phyloP scores from a whole-genome alignment of 129 eudicot species.

The Helichrysum umbraculigerum region DNA sequence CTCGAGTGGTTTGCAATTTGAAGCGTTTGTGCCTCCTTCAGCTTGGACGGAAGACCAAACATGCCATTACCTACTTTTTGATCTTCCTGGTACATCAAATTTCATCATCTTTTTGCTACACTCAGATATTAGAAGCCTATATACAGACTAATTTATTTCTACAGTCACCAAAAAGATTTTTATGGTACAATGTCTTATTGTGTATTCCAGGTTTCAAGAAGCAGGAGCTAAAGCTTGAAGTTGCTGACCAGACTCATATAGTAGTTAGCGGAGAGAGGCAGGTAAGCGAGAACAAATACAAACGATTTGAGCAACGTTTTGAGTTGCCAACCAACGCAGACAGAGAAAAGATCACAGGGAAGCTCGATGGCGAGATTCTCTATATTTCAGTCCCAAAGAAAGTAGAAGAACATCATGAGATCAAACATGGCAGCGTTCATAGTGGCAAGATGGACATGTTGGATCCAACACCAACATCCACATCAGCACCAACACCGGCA shows the following conservation, averaged over 20 bases:
- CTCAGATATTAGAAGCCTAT: neutral
- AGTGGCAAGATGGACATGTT: conserved; percentile 13
- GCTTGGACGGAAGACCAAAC: conserved; percentile 56
- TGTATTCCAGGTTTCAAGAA: conserved; percentile 49
- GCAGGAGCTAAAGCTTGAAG: conserved; percentile 51
- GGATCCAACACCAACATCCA: conserved; percentile 17
- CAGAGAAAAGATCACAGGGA: conserved; percentile 45
- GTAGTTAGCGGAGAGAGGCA: conserved; percentile 60
- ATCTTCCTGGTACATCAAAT: conserved; percentile 53
- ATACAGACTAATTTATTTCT: neutral
- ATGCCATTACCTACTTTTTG: conserved; percentile 46
- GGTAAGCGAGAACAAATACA: conserved; percentile 42
- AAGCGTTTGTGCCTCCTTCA: conserved; percentile 53
- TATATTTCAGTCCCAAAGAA: conserved; percentile 48
- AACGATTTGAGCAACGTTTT: conserved; percentile 46
- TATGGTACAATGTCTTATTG: neutral
- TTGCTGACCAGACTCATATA: conserved; percentile 46
- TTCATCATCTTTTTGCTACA: neutral
- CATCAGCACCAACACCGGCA: neutral
- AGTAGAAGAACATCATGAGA: conserved; percentile 18
- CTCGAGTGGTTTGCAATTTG: conserved; percentile 31
- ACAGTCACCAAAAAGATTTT: neutral
- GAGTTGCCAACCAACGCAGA: conserved; percentile 55
- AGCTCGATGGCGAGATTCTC: conserved; percentile 51
- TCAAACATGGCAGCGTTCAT: conserved; percentile 15